Evolutionary conservation across 1,139 yeast species (phyloP).

Genomic region (Candida sp.): DNA sequence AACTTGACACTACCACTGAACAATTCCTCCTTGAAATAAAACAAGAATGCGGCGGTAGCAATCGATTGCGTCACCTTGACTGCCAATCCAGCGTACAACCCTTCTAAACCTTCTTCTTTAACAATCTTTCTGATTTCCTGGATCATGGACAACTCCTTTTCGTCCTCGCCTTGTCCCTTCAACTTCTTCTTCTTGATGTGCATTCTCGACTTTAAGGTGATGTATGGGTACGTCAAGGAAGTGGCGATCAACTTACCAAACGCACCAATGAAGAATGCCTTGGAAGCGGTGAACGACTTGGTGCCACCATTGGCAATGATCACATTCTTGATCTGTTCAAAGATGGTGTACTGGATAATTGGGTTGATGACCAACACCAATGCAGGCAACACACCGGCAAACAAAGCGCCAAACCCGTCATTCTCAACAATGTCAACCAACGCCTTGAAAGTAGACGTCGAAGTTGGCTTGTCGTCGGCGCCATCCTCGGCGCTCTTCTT

Average conservation of each 20-base stretch:
- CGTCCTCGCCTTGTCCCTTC: slow-evolving; percentile 22
- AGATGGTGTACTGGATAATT: slow-evolving; percentile 88
- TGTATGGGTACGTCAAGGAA: slow-evolving; percentile 86
- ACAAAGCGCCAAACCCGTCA: slow-evolving; percentile 76
- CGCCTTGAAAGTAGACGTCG: slow-evolving; percentile 52
- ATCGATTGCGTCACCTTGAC: slow-evolving; percentile 86
- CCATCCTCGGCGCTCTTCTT: slow-evolving; percentile 24
- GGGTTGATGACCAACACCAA: slow-evolving; percentile 87
- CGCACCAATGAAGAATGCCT: slow-evolving; percentile 90
- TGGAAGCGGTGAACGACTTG: slow-evolving; percentile 54
- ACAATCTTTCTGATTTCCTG: slow-evolving; percentile 56
- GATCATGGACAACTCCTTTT: slow-evolving; percentile 41
- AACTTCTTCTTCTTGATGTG: slow-evolving; percentile 61
- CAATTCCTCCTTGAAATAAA: slow-evolving; percentile 90
- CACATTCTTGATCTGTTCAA: slow-evolving; percentile 80
- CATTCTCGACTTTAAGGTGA: slow-evolving; percentile 88
- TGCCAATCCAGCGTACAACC: slow-evolving; percentile 81
- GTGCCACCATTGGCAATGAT: slow-evolving; percentile 59
- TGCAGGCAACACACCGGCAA: slow-evolving; percentile 89
- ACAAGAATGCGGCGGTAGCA: slow-evolving; percentile 86
- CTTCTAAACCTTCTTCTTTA: slow-evolving; percentile 70
- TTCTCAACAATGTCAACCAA: slow-evolving; percentile 64
- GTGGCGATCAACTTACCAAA: slow-evolving; percentile 90
- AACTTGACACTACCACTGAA: slow-evolving; percentile 53
- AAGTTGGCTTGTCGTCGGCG: slow-evolving; percentile 4